phyloP scores from a whole-genome alignment of 805 yeast genomes.

The Crinitomyces ghanaensis region DNA sequence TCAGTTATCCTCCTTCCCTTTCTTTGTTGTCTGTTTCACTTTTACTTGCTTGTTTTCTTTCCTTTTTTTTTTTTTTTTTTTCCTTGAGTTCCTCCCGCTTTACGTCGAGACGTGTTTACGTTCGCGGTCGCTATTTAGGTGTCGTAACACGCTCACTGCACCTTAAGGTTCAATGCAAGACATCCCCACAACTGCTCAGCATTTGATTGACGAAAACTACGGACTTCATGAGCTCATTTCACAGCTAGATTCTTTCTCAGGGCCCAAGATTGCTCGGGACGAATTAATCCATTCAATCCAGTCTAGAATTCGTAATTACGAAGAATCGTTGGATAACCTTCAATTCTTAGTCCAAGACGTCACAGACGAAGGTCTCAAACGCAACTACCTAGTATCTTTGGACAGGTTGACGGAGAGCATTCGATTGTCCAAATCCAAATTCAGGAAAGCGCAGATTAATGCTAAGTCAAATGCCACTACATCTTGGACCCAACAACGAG shows the following conservation, averaged over 20 bases:
- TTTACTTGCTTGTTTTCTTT: too few species aligned
- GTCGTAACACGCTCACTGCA: too few species aligned
- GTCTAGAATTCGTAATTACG: slow-evolving; percentile 10
- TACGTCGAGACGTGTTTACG: too few species aligned
- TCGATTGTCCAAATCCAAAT: slow-evolving; percentile 9
- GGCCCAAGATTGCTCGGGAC: slow-evolving; percentile 8
- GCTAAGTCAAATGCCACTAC: slow-evolving; percentile 14
- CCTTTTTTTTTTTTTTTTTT: too few species aligned
- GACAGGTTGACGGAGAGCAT: slow-evolving; percentile 14
- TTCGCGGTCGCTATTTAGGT: too few species aligned
- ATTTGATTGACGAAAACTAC: slow-evolving; percentile 10
- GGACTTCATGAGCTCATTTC: slow-evolving; percentile 11
- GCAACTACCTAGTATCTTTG: slow-evolving; percentile 10
- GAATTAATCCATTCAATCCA: slow-evolving; percentile 16
- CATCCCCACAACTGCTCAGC: slow-evolving; percentile 3
- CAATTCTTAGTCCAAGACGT: slow-evolving; percentile 8
- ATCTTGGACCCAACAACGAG: slow-evolving; percentile 13
- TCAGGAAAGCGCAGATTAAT: slow-evolving; percentile 17
- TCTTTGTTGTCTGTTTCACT: too few species aligned
- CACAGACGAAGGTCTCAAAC: slow-evolving; percentile 1
- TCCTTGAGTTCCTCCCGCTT: too few species aligned
- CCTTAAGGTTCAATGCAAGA: too few species aligned
- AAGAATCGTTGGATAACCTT: slow-evolving; percentile 8
- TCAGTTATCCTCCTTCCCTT: too few species aligned
- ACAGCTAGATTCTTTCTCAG: slow-evolving; percentile 7